phyloP scores from a whole-genome alignment of 768 basidiomycete genomes.

The Panus rudis region DNA sequence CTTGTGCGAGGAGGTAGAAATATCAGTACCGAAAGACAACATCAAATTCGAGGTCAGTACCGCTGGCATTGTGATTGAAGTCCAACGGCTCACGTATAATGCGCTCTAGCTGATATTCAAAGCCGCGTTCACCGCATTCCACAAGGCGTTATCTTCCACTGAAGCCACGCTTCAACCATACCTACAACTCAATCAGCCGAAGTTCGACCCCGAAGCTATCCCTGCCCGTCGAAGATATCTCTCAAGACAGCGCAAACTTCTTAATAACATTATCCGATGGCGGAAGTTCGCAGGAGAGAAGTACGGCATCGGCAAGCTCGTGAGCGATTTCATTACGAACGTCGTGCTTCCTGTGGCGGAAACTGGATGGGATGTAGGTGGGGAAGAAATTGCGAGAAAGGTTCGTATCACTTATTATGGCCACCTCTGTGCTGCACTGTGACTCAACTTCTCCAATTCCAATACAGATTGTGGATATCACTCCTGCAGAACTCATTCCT shows the following conservation, averaged over 20 bases:
- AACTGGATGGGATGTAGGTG: conserved; percentile 85
- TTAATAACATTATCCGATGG: conserved; percentile 72
- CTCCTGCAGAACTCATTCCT: no score
- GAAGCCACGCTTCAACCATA: conserved; percentile 46
- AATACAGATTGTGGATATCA: no score
- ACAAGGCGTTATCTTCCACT: conserved; percentile 45
- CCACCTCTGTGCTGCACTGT: no score
- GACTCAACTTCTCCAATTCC: no score
- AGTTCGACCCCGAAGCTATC: conserved; percentile 72
- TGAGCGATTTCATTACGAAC: conserved; percentile 48
- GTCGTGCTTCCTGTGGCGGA: conserved; percentile 61
- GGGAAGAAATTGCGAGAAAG: conserved; percentile 54
- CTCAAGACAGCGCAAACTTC: conserved; percentile 58
- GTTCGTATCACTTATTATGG: conserved; percentile 35
- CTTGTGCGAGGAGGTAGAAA: conserved; percentile 74
- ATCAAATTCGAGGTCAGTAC: conserved; percentile 55
- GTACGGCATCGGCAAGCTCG: conserved; percentile 48
- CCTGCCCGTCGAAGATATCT: conserved; percentile 68
- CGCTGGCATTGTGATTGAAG: background rate
- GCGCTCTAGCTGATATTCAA: conserved; percentile 47
- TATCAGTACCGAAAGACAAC: conserved; percentile 57
- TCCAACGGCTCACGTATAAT: background rate
- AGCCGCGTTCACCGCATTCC: conserved; percentile 44
- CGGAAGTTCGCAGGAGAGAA: conserved; percentile 61
- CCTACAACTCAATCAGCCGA: conserved; percentile 32